Base-by-base conservation (phyloP, 129 eudicot genomes). In the Solidago caesia region DNA sequence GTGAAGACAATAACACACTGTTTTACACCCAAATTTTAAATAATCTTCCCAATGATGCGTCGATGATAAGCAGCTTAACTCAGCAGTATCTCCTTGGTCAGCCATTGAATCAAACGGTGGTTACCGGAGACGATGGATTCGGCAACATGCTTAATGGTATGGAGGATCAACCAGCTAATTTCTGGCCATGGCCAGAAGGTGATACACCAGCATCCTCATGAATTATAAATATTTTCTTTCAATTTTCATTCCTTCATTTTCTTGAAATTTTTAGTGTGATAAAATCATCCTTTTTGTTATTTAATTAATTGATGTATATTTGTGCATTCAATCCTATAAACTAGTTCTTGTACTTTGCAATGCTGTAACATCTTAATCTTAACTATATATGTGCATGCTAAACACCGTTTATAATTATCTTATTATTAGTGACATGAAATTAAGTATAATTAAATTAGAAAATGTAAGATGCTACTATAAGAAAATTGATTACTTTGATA, bases 141-240 rank as follows among this genome's bases (percentile, higher is more conserved):
- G 79, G 89, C 87, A 79, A 72, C 89, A 78, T 92, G 89, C 89
- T 87, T 48, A 82, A 74, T 72, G 86, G 80, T 73, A 71, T 81
- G 26, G 97, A 83, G 12, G 96, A 87, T 62, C 89, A 82, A n/a
- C 88, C 82, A 27, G 71, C 80, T 33, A 2, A 1, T 58, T 92
- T 85, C 62, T 92, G 97, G 97, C 82, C 91, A 21, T 92, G 97
- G 97, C 85, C 91, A 0, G 82, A 64, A 26, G 73, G 87, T 66
- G 89, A 82, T 58, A 15, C 56, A 25, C 80, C 61, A 14, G 45
- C n/a, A 33, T 55, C 62, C 44, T 33, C 62, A 41, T 68, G 44
- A 77, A 45, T 3, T 53, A 71, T 64, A 44, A 42, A 64, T 64
- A 43, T 41, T 15, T 42, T 25, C 5, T 63, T 14, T 39, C 8